Conservation (phyloP, 108 stramenopile species). For the Pseudonitzschia delicatissima region DNA sequence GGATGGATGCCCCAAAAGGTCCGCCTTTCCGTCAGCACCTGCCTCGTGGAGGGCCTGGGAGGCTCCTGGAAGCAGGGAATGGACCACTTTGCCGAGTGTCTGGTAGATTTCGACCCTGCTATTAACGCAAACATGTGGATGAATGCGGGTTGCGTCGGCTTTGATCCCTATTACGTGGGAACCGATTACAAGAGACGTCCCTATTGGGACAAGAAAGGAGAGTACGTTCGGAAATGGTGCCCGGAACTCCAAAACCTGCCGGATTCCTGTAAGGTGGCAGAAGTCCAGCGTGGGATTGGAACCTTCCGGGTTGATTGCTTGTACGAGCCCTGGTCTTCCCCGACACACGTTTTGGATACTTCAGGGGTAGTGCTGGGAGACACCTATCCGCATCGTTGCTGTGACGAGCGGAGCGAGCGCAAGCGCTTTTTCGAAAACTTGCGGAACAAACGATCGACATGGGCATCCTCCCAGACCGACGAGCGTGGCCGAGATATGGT, state of each 20-base stretch:
- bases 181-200: slow-evolving; percentile 63
- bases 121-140: slow-evolving; percentile 60
- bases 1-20: slow-evolving; percentile 49
- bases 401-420: neutral
- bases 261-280: neutral
- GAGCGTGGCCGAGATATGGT: slow-evolving; percentile 3
- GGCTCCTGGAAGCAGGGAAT: slow-evolving; percentile 38
- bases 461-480: neutral
- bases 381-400: slow-evolving; percentile 6
- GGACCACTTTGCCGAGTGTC: slow-evolving; percentile 37
- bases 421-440: neutral
- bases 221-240: slow-evolving; percentile 84
- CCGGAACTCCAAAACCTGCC: slow-evolving; percentile 75
- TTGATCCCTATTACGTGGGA: slow-evolving; percentile 48
- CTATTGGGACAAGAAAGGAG: slow-evolving; percentile 83
- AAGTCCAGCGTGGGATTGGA: neutral
- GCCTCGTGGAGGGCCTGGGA: slow-evolving; percentile 43
- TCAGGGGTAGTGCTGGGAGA: slow-evolving; percentile 1
- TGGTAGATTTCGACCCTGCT: slow-evolving; percentile 44
- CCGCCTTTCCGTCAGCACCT: slow-evolving; percentile 31
- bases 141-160: slow-evolving; percentile 43
- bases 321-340: slow-evolving; percentile 17
- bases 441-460: neutral
- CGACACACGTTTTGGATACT: neutral
- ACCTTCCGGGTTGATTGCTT: slow-evolving; percentile 7